Conservation (phyloP, 345 rosid species). For the Salix purpurea region DNA sequence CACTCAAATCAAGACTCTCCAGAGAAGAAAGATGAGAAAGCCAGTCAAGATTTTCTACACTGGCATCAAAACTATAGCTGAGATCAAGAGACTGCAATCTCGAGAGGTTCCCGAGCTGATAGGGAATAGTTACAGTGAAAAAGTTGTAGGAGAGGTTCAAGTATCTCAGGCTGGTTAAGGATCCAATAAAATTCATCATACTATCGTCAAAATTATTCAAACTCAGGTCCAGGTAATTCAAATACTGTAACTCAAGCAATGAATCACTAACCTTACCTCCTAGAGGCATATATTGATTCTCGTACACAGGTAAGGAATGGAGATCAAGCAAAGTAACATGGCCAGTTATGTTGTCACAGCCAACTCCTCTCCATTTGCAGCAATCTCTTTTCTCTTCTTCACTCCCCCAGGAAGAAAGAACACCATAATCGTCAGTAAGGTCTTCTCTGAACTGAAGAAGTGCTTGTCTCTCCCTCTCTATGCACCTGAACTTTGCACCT, state of each 20-base stretch:
- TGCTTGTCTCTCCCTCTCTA: slow-evolving; percentile 22
- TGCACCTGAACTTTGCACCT: not conserved
- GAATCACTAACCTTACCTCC: slow-evolving; percentile 41
- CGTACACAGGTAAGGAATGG: not conserved
- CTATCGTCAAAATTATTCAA: slow-evolving; percentile 28
- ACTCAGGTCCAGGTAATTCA: slow-evolving; percentile 42
- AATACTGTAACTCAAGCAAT: slow-evolving; percentile 28
- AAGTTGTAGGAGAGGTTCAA: slow-evolving; percentile 37
- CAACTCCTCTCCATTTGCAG: slow-evolving; percentile 31
- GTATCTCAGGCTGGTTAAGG: slow-evolving; percentile 20
- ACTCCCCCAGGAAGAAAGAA: slow-evolving; percentile 27
- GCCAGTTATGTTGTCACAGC: slow-evolving; percentile 8
- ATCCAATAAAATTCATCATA: slow-evolving; percentile 26
- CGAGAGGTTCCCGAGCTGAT: slow-evolving; percentile 35
- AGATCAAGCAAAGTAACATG: slow-evolving; percentile 22
- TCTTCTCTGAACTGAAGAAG: slow-evolving; percentile 20
- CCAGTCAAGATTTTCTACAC: slow-evolving; percentile 24
- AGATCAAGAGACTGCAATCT: slow-evolving; percentile 40
- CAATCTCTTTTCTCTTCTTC: slow-evolving; percentile 19
- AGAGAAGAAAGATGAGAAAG: slow-evolving; percentile 22
- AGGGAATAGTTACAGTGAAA: slow-evolving; percentile 35
- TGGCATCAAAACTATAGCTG: not conserved
- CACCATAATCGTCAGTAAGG: slow-evolving; percentile 13
- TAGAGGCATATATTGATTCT: not conserved
- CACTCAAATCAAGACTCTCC: slow-evolving; percentile 1